Evolutionary conservation across 2,329 filamentous ascomycete species (phyloP), one percentile per base, ranked within the genome.

Genomic region (Ophiostoma ulmi): DNA sequence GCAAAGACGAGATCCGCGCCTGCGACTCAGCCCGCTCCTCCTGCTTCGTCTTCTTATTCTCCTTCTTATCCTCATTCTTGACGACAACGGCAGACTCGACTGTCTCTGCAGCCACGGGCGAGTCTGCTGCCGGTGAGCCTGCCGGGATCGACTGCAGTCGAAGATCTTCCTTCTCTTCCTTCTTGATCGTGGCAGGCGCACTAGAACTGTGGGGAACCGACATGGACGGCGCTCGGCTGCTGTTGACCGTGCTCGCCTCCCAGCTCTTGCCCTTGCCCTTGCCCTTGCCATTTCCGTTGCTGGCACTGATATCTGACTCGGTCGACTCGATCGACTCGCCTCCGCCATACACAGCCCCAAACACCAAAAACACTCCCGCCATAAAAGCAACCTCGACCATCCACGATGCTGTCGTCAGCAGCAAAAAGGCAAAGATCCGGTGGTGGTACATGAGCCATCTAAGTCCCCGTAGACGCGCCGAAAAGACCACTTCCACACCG

Each of bases 391-490:
- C 84, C 77, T 94, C 93, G 14, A 88, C 87, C 1, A 82, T 77
- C 93, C 94, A 98, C 79, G 97, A 97, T 0, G 87, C 75, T 0
- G 82, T 79, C 0, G 89, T 91, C 75, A 93, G 91, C 0, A 89
- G 76, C 0, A 91, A 69, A 72, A 93, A 93, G 5, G 88, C 88
- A 1, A 88, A 78, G 48, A 95, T 76, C 14, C 91, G 88, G 80
- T 94, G 90, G 73, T 92, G 89, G 76, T 95, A 95, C 91, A 99
- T 97, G 70, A 94, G 76, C 88, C 91, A 95, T 67, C 91, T 83
- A 72, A 97, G 78, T 0, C 94, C 94, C 13, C 86, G 84, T 74
- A 97, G 88, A 69, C 88, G 86, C 5, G 94, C 94, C 38, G 86
- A 88, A 73, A 98, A 87, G 2, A 85, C 85, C 44, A 97, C 84